Percentiles rank a stretch among this genome's conserved stretches.
Conservation (phyloP, 2,329 filamentous ascomycete genomes). For the Sphaerulina vaccinii region DNA sequence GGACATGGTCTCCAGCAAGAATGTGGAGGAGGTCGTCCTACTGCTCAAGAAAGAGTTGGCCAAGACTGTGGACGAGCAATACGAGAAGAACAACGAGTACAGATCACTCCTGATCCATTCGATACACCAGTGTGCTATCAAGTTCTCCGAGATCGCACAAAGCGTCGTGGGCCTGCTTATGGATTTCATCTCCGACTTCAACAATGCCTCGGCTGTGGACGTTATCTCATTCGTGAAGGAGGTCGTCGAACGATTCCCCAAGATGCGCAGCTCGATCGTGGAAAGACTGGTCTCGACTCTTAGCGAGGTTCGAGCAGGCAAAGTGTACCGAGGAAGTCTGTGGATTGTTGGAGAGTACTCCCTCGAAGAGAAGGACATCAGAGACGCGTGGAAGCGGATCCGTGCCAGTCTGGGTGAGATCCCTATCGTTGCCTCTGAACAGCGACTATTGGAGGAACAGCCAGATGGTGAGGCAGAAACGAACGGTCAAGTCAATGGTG, state of each 20-base stretch:
- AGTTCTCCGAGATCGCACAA: conserved; percentile 95
- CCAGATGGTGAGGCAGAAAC: conserved; percentile 62
- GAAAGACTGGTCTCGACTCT: conserved; percentile 85
- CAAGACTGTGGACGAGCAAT: conserved; percentile 97
- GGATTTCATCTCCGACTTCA: conserved; percentile 99
- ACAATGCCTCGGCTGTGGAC: conserved; percentile 93
- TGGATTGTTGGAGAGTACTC: conserved; percentile 99
- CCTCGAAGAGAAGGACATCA: conserved; percentile 86
- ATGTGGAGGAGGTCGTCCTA: conserved; percentile 95
- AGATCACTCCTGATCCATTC: conserved; percentile 92
- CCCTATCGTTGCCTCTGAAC: conserved; percentile 91
- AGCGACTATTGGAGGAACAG: conserved; percentile 82
- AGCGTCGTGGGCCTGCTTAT: conserved; percentile 96
- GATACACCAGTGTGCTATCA: conserved; percentile 98
- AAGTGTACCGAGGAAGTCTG: conserved; percentile 92
- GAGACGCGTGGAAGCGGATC: conserved; percentile 95
- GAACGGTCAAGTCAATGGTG: conserved; percentile 73
- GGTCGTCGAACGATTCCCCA: conserved; percentile 96
- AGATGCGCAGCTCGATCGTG: conserved; percentile 82
- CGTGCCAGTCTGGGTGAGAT: conserved; percentile 93
- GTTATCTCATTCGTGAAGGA: conserved; percentile 99
- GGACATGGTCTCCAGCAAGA: conserved; percentile 98
- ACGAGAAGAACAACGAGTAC: conserved; percentile 97
- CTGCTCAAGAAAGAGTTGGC: conserved; percentile 95
- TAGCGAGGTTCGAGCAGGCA: conserved; percentile 89